Base-by-base conservation (phyloP, 2,329 filamentous ascomycete genomes). In the Sporothrix sp. region DNA sequence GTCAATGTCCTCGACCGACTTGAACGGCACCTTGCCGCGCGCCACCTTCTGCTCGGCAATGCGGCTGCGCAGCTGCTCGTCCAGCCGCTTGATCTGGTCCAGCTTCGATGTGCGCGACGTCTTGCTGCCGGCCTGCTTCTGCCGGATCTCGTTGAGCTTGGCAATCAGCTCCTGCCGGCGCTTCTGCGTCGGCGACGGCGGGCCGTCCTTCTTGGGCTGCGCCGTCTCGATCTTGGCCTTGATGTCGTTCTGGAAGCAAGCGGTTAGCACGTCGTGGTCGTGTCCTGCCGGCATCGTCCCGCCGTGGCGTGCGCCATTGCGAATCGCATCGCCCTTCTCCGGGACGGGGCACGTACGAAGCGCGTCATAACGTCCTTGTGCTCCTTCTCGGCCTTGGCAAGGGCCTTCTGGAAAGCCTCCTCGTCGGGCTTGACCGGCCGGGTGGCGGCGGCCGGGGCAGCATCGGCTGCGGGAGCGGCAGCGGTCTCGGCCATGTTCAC, bases 21-120 rank as follows among this genome's bases (percentile, higher is more conserved):
- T 95, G 80, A 84, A 97, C 48, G 81, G 73, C 54, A 94, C 77
- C 66, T 88, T 86, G 69, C 80, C 78, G 62, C 86, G 85, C 57
- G 87, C 85, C 51, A 75, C 78, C 78, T 96, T 97, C 66, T 95
- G 87, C 71, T 96, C 89, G 58, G 78, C 73, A 59, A 94, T 83
- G 58, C 87, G 84, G 62, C 82, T 81, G 72, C 91, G 91, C 63
- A 98, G 75, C 65, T 89, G 85, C 65, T 90, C 84, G 61, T 97
- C 90, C 54, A 95, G 81, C 59, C 84, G 82, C 78, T 93, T 95
- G 72, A 96, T 86, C 71, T 94, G 87, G 62, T 96, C 90, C 62
- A 87, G 78, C 67, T 90, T 83, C 63, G 78, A 76, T 60, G 76
- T 79, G 51, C 90, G 85, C 49, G 85, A 82, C 53, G 82, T 79